Evolutionary conservation across 1,139 yeast genomes (phyloP).

Genomic region (Lodderomyces metapsilosis): DNA sequence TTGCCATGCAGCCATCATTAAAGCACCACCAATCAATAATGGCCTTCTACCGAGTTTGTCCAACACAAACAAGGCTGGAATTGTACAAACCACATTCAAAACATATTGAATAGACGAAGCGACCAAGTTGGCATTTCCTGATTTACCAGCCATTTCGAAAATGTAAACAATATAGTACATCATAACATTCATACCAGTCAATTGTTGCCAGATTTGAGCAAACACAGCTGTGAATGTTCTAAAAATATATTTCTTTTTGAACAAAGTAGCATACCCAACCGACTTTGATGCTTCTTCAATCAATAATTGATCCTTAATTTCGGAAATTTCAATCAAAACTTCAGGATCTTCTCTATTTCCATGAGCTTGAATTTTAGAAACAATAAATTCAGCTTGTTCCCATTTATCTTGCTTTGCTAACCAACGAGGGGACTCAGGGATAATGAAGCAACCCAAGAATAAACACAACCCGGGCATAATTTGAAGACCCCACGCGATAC

Average conservation of each 20-base stretch:
- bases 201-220: conserved; percentile 61
- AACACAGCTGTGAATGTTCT: conserved; percentile 50
- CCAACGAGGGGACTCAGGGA: conserved; percentile 81
- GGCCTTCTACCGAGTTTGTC: conserved; percentile 40
- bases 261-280: conserved; percentile 45
- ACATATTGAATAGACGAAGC: conserved; percentile 54
- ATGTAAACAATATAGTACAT: conserved; percentile 63
- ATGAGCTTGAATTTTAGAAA: conserved; percentile 52
- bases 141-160: conserved; percentile 56
- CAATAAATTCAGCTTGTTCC: conserved; percentile 59
- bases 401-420: conserved; percentile 60
- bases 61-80: conserved; percentile 38
- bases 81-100: conserved; percentile 45
- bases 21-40: conserved; percentile 34
- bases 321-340: conserved; percentile 57
- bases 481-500: conserved; percentile 70
- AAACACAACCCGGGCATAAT: conserved; percentile 58
- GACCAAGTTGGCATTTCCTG: conserved; percentile 42
- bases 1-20: conserved; percentile 32
- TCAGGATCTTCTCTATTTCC: conserved; percentile 54
- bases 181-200: conserved; percentile 67
- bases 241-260: conserved; percentile 44
- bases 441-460: conserved; percentile 45
- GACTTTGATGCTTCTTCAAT: conserved; percentile 34
- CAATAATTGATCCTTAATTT: conserved; percentile 51